A percentile compares a stretch with the other conserved stretches of the same genome.
Evolutionary conservation across 306 rosid genomes (phyloP).

Genomic region (Clitoria ternatea): DNA sequence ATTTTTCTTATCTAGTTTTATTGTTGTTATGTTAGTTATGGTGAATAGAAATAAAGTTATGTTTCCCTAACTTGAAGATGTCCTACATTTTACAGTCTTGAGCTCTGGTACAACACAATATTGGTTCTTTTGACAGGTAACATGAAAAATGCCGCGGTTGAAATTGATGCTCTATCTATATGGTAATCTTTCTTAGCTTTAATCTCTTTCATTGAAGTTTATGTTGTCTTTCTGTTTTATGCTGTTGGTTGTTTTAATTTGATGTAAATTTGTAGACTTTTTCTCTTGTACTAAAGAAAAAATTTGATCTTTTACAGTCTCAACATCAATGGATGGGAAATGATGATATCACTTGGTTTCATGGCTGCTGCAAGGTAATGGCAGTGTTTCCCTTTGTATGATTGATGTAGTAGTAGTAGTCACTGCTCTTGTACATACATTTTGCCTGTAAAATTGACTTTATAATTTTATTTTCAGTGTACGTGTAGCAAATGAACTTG

Average conservation of each 20-base stretch:
- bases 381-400: no score
- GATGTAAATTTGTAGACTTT: no score
- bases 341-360: constrained; percentile 66
- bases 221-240: not conserved
- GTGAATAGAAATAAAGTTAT: no score
- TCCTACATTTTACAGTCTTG: constrained; percentile 51
- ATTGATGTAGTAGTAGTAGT: no score
- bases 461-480: constrained; percentile 38
- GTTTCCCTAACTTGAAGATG: no score
- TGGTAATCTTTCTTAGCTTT: constrained; percentile 45
- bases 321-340: constrained; percentile 54
- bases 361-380: constrained; percentile 52
- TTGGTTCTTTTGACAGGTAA: constrained; percentile 55
- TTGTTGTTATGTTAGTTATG: no score
- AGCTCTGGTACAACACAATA: constrained; percentile 59
- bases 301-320: no score
- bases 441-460: no score
- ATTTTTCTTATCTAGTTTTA: no score
- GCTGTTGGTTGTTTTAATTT: not conserved
- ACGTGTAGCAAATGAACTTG: constrained; percentile 56
- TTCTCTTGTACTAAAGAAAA: no score
- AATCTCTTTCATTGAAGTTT: no score
- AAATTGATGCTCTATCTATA: constrained; percentile 52
- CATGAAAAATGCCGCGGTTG: constrained; percentile 49
- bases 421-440: no score